Base-by-base conservation (phyloP, 352 stramenopile genomes). In the Phytophthora aleatoria region DNA sequence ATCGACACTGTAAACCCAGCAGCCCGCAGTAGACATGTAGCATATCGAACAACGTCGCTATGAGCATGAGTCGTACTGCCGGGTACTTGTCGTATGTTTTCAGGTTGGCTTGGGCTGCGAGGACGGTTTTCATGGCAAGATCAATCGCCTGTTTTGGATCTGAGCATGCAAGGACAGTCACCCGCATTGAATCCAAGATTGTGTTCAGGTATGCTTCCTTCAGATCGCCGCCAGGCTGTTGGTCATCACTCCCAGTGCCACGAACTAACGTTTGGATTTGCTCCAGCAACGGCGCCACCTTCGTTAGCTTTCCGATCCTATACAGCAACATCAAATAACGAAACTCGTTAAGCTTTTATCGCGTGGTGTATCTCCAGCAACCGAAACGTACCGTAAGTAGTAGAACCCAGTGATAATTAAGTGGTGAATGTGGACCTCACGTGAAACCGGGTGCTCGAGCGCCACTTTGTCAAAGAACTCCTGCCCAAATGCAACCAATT, bases 21-120 rank as follows among this genome's bases (percentile, higher is more conserved):
- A 91, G 57, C n/a, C 74, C 56, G 30, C 85, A 93, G 50, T 89
- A 87, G 33, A 79, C 47, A 49, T 86, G 67, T 1, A 91, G 69
- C 81, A 89, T 85, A 57, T 93, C 85, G 44, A 93, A 87, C 27
- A 93, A 62, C 7, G 73, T 76, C 9, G 68, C 77, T 27, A 87
- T 67, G 39, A 91, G 67, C 60, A 93, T 72, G 2, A 79, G 28
- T 27, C 81, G 64, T 9, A 88, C 60, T 20, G 72, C 69, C 2
- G 69, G 64, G 43, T 76, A 66, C 6, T 63, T n/a, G 5, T 62
- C 39, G 39, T 81, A 83, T 31, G 56, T 67, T 28, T 79, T 67
- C 10, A 91, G 35, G 26, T 81, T 89, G 50, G 54, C 55, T 69
- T 93, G 85, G 15, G 81, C 67, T 12, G 58, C 57, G 44, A 85